These are phyloP conservation scores for Monilinia laxa DNA, from an alignment of 2,329 filamentous ascomycete species.

Conservation along the genomic window DNA sequence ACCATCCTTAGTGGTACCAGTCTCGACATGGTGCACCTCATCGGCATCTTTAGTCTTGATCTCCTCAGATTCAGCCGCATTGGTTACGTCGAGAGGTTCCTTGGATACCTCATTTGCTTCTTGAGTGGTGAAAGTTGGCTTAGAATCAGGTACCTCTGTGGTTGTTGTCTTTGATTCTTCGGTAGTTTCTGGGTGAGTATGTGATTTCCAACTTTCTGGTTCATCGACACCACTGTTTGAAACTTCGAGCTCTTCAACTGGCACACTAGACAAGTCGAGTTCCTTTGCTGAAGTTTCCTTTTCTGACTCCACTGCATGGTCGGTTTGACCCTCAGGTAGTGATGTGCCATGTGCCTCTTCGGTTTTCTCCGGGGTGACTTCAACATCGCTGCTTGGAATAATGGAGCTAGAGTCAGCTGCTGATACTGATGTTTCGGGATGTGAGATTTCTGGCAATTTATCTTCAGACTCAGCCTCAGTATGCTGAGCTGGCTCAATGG, in stretches of 20 bases:
- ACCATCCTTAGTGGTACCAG: not conserved
- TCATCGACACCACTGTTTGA: not conserved
- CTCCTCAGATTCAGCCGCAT: not conserved
- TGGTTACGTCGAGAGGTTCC: not conserved
- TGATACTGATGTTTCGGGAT: not conserved
- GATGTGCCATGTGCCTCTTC: not conserved
- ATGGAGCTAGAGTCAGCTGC: not conserved
- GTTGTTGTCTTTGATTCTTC: not conserved
- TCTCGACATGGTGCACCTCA: not conserved
- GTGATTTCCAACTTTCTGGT: not conserved
- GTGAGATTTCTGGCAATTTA: not conserved
- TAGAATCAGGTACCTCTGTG: not conserved
- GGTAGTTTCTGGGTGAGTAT: not conserved
- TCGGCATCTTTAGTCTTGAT: not conserved
- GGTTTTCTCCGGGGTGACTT: not conserved
- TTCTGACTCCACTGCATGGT: not conserved
- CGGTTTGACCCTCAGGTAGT: not conserved
- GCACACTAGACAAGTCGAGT: not conserved
- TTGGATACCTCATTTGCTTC: not conserved
- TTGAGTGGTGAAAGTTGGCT: not conserved
- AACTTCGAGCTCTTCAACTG: slow-evolving; percentile 14
- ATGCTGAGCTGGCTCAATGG: slow-evolving; percentile 1
- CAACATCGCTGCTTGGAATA: not conserved
- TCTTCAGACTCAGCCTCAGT: not conserved
- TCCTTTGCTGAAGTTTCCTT: not conserved